phyloP scores from a whole-genome alignment of 1,139 yeast species.

The Pichia sp. region DNA sequence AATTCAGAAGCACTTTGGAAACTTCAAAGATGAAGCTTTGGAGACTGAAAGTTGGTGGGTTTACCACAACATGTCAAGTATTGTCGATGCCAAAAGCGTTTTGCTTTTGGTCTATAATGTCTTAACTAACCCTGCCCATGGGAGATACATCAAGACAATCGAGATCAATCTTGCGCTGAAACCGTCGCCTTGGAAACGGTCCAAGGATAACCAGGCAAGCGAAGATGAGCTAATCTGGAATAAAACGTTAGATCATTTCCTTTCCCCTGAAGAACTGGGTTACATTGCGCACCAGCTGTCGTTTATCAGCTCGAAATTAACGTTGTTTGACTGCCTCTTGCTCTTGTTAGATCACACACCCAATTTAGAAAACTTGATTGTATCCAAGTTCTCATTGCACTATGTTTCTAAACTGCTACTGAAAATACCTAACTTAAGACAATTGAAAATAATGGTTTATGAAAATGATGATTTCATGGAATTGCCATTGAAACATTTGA shows the following conservation, averaged over 20 bases:
- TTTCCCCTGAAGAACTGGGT: slow-evolving; percentile 16
- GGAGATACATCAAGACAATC: slow-evolving; percentile 15
- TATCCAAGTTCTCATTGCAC: slow-evolving; percentile 19
- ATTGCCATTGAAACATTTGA: slow-evolving; percentile 10
- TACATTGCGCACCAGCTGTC: slow-evolving; percentile 11
- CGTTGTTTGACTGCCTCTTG: slow-evolving; percentile 22
- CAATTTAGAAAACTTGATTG: slow-evolving; percentile 18
- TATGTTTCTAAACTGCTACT: slow-evolving; percentile 12
- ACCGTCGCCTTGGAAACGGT: slow-evolving; percentile 16
- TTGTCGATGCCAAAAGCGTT: slow-evolving; percentile 15
- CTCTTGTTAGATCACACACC: slow-evolving; percentile 18
- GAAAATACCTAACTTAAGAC: slow-evolving; percentile 11
- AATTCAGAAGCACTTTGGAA: slow-evolving; percentile 19
- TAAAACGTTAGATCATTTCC: slow-evolving; percentile 16
- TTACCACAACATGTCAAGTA: slow-evolving; percentile 11
- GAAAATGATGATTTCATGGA: slow-evolving; percentile 10
- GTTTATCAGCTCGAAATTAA: slow-evolving; percentile 10
- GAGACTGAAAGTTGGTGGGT: slow-evolving; percentile 19
- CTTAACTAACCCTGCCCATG: slow-evolving; percentile 16
- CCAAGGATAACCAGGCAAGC: slow-evolving; percentile 11
- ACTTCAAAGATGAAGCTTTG: slow-evolving; percentile 18
- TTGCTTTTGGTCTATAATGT: slow-evolving; percentile 21
- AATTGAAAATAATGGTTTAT: slow-evolving; percentile 20
- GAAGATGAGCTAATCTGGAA: slow-evolving; percentile 17
- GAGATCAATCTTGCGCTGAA: slow-evolving; percentile 18